A percentile compares a stretch with the other conserved stretches of the same genome.
Conservation (phyloP, 2,329 filamentous ascomycete species). For the Magnaporthiopsis incrustans region DNA sequence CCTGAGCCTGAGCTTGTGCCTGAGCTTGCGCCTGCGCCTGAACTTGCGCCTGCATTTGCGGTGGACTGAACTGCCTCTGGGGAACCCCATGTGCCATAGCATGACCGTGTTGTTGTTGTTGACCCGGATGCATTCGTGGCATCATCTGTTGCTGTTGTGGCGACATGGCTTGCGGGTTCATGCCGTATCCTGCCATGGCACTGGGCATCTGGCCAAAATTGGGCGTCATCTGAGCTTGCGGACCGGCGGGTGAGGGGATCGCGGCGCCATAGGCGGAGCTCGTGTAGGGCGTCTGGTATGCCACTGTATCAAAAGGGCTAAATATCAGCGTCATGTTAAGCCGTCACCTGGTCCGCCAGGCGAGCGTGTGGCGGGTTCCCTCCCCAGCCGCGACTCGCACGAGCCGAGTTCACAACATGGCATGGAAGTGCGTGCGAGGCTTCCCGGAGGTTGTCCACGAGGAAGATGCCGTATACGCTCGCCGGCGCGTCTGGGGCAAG, state of each 20-base stretch:
- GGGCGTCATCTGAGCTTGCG: conserved; percentile 38
- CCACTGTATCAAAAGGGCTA: conserved; percentile 31
- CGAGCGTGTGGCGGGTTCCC: background rate
- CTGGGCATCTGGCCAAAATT: conserved; percentile 49
- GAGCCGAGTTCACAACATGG: background rate
- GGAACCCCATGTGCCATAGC: conserved; percentile 1
- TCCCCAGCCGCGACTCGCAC: background rate
- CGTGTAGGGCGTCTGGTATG: conserved; percentile 51
- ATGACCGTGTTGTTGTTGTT: conserved; percentile 16
- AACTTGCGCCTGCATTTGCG: conserved; percentile 18
- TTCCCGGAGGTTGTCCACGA: background rate
- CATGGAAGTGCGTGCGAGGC: background rate
- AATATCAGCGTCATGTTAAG: conserved; percentile 9
- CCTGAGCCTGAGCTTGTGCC: conserved; percentile 6
- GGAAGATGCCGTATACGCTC: background rate
- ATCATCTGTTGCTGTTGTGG: conserved; percentile 30
- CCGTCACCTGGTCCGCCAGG: background rate
- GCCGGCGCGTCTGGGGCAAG: background rate
- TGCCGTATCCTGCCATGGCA: conserved; percentile 46
- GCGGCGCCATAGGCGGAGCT: conserved; percentile 48
- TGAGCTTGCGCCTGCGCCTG: conserved; percentile 7
- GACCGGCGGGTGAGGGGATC: conserved; percentile 38
- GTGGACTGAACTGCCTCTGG: conserved; percentile 12
- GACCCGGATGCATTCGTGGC: conserved; percentile 19
- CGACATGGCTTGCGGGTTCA: conserved; percentile 44